Evolutionary conservation across 2,329 filamentous ascomycete species (phyloP), one percentile per base, ranked within the genome.

Genomic region (Endothia cerciana): DNA sequence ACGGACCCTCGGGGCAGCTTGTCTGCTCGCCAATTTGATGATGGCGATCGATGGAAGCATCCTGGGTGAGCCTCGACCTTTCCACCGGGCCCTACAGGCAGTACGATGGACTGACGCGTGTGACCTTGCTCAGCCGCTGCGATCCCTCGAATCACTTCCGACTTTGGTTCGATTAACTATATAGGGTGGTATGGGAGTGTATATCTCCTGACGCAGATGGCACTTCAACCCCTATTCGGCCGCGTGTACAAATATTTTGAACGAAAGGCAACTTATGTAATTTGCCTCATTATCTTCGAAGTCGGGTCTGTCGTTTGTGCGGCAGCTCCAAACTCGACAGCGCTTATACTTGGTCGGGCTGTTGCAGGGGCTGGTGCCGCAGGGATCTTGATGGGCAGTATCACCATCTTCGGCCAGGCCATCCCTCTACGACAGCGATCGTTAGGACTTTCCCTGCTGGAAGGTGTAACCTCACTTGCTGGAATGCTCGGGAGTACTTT

Each of bases 401-500:
- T 65, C 19, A 45, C 61, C 0, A 49, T 65, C 15, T 45, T 61
- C 13, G 63, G 63, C 30, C 61, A 65, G 22, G 22, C 61, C 5
- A 61, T 65, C 22, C 55, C 63, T 17, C 22, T 49, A 10, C 63
- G 61, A 22, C 60, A 62, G 33, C 58, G 60, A 0, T 61, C 63
- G 7, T 45, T 65, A 3, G 60, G 60, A 25, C 43, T 65, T 17
- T 62, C 63, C 1, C 38, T 65, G 22, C 41, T 65, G 17, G 60
- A 60, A 3, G 61, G 55, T 7, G 56, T 65, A 33, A 62, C 56
- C 17, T 62, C 61, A 17, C 59, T 62, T 22, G 63, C 63, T n/a
- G 60, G 58, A n/a, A 65, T 65, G 61, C 51, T 62, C 10, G 63
- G 63, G 5, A 60, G 58, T 22, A 61, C 61, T 13, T 33, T 65